phyloP scores from a whole-genome alignment of 345 rosid species.

The Salix viminalis region DNA sequence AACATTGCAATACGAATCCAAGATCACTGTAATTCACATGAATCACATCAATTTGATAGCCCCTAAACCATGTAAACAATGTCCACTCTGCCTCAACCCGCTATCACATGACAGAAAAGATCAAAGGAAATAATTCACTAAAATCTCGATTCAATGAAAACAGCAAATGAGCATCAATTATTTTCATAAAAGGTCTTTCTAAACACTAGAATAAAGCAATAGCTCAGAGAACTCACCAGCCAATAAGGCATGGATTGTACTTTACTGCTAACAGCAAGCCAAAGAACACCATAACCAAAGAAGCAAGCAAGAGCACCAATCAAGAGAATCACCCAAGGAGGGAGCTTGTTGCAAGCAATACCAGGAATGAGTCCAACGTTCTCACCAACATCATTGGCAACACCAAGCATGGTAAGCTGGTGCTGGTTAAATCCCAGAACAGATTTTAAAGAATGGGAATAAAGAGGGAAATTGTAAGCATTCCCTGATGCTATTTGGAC shows the following conservation, averaged over 20 bases:
- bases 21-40: no score
- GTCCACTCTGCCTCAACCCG: not conserved
- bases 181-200: not conserved
- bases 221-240: slow-evolving; percentile 44
- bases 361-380: slow-evolving; percentile 66
- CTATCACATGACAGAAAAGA: not conserved
- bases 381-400: slow-evolving; percentile 70
- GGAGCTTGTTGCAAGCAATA: slow-evolving; percentile 52
- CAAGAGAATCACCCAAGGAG: slow-evolving; percentile 59
- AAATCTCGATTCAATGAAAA: not conserved
- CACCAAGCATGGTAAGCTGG: slow-evolving; percentile 67
- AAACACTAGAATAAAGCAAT: not conserved
- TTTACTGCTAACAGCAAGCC: slow-evolving; percentile 50
- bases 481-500: slow-evolving; percentile 61
- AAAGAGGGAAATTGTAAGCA: slow-evolving; percentile 62
- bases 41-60: no score
- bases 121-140: not conserved
- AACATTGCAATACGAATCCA: no score
- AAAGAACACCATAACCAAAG: slow-evolving; percentile 59
- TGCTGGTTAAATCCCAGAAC: slow-evolving; percentile 63
- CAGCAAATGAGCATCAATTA: not conserved
- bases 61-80: no score
- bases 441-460: slow-evolving; percentile 64
- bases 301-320: slow-evolving; percentile 56
- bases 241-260: slow-evolving; percentile 54